Conservation (phyloP, 371 early-diverging fungal species). For the Nematocida minor region DNA sequence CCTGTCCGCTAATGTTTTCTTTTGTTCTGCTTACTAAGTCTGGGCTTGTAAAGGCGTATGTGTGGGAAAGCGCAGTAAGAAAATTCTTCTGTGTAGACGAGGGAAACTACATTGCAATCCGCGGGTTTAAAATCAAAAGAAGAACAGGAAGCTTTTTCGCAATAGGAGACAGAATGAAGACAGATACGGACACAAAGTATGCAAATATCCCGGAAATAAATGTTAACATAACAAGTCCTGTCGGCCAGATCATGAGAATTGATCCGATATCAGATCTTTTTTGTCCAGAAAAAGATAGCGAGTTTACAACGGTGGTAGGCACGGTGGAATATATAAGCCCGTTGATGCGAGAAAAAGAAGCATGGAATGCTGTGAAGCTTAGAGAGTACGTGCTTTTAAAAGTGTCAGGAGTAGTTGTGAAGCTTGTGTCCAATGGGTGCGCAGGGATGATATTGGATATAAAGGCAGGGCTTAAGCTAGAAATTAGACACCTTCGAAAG, state of each 20-base stretch:
- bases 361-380: background rate
- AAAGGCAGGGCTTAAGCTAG: slow-evolving; percentile 43
- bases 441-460: slow-evolving; percentile 47
- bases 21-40: slow-evolving; percentile 38
- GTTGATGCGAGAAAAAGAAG: slow-evolving; percentile 25
- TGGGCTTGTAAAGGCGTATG: slow-evolving; percentile 53
- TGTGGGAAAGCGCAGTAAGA: slow-evolving; percentile 58
- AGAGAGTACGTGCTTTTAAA: slow-evolving; percentile 53
- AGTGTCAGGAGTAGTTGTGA: slow-evolving; percentile 44
- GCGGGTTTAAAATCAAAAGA: slow-evolving; percentile 51
- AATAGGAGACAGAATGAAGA: slow-evolving; percentile 54
- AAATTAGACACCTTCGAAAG: slow-evolving; percentile 52
- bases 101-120: slow-evolving; percentile 50
- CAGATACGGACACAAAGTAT: slow-evolving; percentile 54
- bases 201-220: slow-evolving; percentile 40
- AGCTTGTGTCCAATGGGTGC: slow-evolving; percentile 56
- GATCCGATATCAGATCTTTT: background rate
- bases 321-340: slow-evolving; percentile 54
- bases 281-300: background rate
- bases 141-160: background rate
- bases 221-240: background rate
- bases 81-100: slow-evolving; percentile 55
- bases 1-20: slow-evolving; percentile 43
- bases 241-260: slow-evolving; percentile 6
- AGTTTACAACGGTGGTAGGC: slow-evolving; percentile 56